These are phyloP conservation scores for Saccharomycopsis javanensis DNA, from an alignment of 805 yeast genomes.

Conservation along the genomic window DNA sequence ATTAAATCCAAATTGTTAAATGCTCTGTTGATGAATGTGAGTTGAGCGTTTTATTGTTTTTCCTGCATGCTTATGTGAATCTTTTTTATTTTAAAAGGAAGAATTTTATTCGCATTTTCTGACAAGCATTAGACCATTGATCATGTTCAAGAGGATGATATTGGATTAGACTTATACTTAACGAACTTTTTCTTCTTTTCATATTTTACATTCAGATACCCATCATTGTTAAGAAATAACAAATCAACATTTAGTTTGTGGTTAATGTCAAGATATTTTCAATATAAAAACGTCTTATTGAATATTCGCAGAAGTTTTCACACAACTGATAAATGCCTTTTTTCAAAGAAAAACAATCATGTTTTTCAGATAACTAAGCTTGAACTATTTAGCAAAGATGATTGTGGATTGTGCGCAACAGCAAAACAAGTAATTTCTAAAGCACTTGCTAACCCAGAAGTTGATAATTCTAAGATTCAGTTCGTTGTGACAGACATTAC, in stretches of 20 bases:
- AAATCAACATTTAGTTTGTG: background rate
- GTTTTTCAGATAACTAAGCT: slow-evolving; percentile 25
- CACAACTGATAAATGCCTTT: background rate
- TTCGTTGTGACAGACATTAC: slow-evolving; percentile 47
- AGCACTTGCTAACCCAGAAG: slow-evolving; percentile 29
- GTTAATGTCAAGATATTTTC: background rate
- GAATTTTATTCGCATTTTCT: background rate
- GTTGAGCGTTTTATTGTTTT: background rate
- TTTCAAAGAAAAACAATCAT: background rate
- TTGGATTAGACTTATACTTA: too few relatives aligned
- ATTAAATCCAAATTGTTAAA: too few relatives aligned
- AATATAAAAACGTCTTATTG: too few relatives aligned
- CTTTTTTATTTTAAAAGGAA: too few relatives aligned
- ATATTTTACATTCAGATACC: background rate
- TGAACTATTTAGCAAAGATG: slow-evolving; percentile 59
- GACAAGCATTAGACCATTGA: too few relatives aligned
- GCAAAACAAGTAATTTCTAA: slow-evolving; percentile 44
- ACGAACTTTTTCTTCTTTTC: too few relatives aligned
- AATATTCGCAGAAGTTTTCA: background rate
- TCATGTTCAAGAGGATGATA: too few relatives aligned
- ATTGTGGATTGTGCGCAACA: slow-evolving; percentile 59
- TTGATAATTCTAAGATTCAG: slow-evolving; percentile 24
- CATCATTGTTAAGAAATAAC: background rate
- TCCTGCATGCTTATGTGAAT: background rate
- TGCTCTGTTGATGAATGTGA: background rate